Conservation (phyloP, 1,284 basidiomycete species). For the Pascua sp. region DNA sequence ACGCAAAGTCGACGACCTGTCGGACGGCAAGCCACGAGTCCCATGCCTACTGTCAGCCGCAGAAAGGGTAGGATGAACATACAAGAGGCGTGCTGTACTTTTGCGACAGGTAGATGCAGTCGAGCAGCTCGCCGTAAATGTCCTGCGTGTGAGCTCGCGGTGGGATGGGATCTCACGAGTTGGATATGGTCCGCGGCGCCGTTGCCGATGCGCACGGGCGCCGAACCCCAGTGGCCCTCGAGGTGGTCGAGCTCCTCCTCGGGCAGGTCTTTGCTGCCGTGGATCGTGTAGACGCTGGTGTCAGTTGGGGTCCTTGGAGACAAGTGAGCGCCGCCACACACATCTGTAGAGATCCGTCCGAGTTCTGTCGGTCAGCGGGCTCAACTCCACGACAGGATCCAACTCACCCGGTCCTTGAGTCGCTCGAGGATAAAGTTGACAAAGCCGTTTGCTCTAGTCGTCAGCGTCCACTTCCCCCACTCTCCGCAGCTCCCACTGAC, state of each 20-base stretch:
- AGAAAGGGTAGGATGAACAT: conserved; percentile 15
- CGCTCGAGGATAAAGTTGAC: conserved; percentile 85
- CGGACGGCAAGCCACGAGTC: conserved; percentile 65
- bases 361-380: conserved; percentile 51
- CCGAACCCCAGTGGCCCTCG: conserved; percentile 73
- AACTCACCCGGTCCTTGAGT: conserved; percentile 58
- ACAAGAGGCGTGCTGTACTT: conserved; percentile 62
- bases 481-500: conserved; percentile 53
- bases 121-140: conserved; percentile 85
- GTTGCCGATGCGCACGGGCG: conserved; percentile 69
- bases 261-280: conserved; percentile 69
- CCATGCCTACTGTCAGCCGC: conserved; percentile 50
- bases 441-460: conserved; percentile 53
- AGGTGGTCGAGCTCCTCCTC: conserved; percentile 78
- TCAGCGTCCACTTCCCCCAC: background rate
- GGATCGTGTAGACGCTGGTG: conserved; percentile 50
- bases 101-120: conserved; percentile 90
- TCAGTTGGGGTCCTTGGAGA: background rate
- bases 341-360: conserved; percentile 87
- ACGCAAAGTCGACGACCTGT: conserved; percentile 50
- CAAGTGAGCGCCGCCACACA: conserved; percentile 37
- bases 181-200: conserved; percentile 86
- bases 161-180: conserved; percentile 55
- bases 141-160: conserved; percentile 58
- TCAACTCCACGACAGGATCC: too few relatives aligned